These are phyloP conservation scores for Neurospora terricola DNA, from an alignment of 495 filamentous ascomycete genomes.

Conservation along the genomic window DNA sequence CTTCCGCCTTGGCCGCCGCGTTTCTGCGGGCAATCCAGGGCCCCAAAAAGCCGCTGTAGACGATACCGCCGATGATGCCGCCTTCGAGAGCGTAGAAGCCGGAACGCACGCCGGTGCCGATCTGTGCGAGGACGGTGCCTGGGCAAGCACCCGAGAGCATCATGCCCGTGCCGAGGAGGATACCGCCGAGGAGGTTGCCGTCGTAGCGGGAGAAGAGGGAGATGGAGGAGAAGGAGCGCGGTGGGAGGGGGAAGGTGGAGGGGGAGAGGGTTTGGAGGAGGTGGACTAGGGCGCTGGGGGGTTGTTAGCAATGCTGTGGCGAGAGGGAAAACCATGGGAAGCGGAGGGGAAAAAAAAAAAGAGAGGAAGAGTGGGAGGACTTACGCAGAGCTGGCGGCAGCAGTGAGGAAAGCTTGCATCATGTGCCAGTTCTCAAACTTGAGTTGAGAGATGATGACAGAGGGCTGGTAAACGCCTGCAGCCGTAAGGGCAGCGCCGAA, in stretches of 20 bases:
- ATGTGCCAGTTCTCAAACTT: conserved; percentile 45
- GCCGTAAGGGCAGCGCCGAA: conserved; percentile 47
- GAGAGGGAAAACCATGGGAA: no score
- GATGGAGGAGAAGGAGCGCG: conserved; percentile 27
- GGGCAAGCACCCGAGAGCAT: conserved; percentile 46
- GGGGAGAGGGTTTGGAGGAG: conserved; percentile 21
- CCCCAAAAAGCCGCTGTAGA: conserved; percentile 25
- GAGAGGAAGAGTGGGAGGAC: no score
- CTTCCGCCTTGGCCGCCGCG: neutral
- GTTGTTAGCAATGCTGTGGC: no score
- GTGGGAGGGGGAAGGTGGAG: conserved; percentile 21
- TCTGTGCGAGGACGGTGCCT: conserved; percentile 44
- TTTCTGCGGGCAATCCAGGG: conserved; percentile 5
- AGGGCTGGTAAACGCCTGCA: conserved; percentile 42
- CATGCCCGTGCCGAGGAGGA: conserved; percentile 45
- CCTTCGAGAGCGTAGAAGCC: conserved; percentile 34
- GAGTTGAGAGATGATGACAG: conserved; percentile 45
- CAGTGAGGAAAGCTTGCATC: conserved; percentile 47
- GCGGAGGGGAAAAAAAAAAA: no score
- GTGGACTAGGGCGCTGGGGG: conserved; percentile 17
- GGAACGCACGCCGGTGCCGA: conserved; percentile 36
- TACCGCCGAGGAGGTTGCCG: conserved; percentile 47
- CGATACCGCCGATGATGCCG: conserved; percentile 32
- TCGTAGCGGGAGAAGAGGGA: conserved; percentile 34
- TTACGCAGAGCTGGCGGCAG: conserved; percentile 45